Base-by-base conservation (phyloP, 164 flowering plant species). In the Aristolochia californica region DNA sequence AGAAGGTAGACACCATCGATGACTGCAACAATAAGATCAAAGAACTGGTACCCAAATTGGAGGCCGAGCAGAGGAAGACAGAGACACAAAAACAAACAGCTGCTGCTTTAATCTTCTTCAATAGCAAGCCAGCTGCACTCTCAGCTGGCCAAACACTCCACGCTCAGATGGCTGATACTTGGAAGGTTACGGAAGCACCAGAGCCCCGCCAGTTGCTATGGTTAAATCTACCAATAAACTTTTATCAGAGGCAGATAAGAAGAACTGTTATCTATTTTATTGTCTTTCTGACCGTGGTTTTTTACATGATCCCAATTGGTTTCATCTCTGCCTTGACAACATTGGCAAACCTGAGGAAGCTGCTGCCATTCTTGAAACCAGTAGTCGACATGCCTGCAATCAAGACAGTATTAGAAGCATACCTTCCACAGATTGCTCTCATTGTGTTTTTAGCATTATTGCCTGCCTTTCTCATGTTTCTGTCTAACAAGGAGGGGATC, bases 271-370 rank as follows among this genome's bases (percentile, higher is more conserved):
- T 93, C 17, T 93, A 89, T 61, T 48, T 57, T 18, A 57, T 87
- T 12, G 97, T 93, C 54, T 80, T 80, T 15, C 38, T 93, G 66
- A 80, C 80, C 34, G 78, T 89, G 48, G 48, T 83, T 45, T 93
- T 93, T 57, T 93, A 78, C 79, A 82, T 83, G 88, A 85, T 93
- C 54, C 99, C 97, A 1, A 87, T 93, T 45, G 77, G 67, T 21
- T 23, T 85, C 2, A 59, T 93, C 52, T 93, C 97, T 11, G 99
- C 94, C n/a, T 65, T 93, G 10, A 87, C 99, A 17, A 93, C 99
- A 9, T 66, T 93, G 53, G 56, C 57, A 1, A 93, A 93, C 67
- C 62, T 93, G 67, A 68, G 45, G 74, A 87, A 83, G 68, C 24
- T 73, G 22, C 80, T 93, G 21, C 89, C 97, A 8, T 93, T 89